phyloP scores from a whole-genome alignment of 306 rosid species.

The Oxytropis ochrocephala region DNA sequence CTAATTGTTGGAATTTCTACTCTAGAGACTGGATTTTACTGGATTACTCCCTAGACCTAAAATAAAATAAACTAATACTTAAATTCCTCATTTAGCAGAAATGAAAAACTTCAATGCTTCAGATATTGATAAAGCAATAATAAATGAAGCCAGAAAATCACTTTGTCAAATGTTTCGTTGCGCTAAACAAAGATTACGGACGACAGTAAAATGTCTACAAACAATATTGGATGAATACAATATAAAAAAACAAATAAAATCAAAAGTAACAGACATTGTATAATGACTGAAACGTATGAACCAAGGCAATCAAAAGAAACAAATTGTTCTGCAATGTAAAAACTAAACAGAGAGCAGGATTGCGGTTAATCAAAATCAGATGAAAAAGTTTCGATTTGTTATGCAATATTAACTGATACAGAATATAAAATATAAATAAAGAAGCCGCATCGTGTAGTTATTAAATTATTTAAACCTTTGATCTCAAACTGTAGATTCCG shows the following conservation, averaged over 20 bases:
- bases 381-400: background rate
- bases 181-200: background rate
- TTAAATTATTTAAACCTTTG: conserved; percentile 44
- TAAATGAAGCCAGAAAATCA: background rate
- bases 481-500: conserved; percentile 54
- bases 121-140: background rate
- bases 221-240: background rate
- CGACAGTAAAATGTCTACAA: background rate
- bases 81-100: background rate
- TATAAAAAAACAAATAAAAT: background rate
- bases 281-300: background rate
- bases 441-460: conserved; percentile 1
- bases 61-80: too few relatives aligned
- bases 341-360: background rate
- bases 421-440: background rate
- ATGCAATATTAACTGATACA: background rate
- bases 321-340: background rate
- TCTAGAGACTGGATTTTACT: too few relatives aligned
- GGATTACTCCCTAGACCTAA: too few relatives aligned
- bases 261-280: background rate
- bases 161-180: background rate
- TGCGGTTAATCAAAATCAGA: conserved; percentile 7
- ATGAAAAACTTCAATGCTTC: background rate
- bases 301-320: background rate
- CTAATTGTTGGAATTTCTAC: too few relatives aligned